Evolutionary conservation across 371 early-diverging fungal genomes (phyloP).

Genomic region (Saksenaea vasiformis): DNA sequence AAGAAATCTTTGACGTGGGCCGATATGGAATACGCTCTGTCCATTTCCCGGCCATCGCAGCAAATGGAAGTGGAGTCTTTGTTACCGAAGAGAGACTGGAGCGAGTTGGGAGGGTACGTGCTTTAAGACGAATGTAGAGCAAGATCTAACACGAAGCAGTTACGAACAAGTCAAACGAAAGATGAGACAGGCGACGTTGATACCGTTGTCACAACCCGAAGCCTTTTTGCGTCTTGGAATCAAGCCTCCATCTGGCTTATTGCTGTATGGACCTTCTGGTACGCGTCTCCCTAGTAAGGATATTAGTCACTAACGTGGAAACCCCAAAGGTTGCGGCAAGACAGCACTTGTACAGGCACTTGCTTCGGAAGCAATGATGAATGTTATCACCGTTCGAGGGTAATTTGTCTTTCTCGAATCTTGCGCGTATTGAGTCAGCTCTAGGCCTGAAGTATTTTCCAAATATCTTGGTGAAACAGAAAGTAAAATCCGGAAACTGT

Average conservation of each 20-base stretch:
- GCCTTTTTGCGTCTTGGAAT: slow-evolving; percentile 69
- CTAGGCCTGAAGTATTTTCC: slow-evolving; percentile 78
- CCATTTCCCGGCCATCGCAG: slow-evolving; percentile 49
- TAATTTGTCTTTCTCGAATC: slow-evolving; percentile 28
- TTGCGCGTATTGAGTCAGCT: neutral
- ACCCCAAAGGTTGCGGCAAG: slow-evolving; percentile 88
- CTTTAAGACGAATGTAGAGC: slow-evolving; percentile 37
- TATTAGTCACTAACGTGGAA: too few relatives aligned
- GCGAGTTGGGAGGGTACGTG: slow-evolving; percentile 58
- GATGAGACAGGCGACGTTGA: slow-evolving; percentile 70
- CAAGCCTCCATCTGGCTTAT: slow-evolving; percentile 74
- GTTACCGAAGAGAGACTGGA: slow-evolving; percentile 44
- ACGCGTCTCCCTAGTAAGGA: slow-evolving; percentile 2
- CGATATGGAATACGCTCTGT: slow-evolving; percentile 51
- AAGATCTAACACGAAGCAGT: slow-evolving; percentile 31
- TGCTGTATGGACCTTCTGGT: slow-evolving; percentile 90
- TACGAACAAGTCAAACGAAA: slow-evolving; percentile 66
- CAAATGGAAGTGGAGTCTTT: slow-evolving; percentile 51
- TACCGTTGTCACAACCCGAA: slow-evolving; percentile 69
- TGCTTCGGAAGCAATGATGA: slow-evolving; percentile 69
- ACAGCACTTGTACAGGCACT: slow-evolving; percentile 79
- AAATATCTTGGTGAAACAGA: slow-evolving; percentile 95
- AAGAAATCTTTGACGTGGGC: slow-evolving; percentile 22
- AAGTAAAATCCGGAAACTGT: slow-evolving; percentile 75
- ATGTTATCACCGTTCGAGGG: slow-evolving; percentile 79